Conservation (phyloP, 129 eudicot genomes). For the Tagetes patula region DNA sequence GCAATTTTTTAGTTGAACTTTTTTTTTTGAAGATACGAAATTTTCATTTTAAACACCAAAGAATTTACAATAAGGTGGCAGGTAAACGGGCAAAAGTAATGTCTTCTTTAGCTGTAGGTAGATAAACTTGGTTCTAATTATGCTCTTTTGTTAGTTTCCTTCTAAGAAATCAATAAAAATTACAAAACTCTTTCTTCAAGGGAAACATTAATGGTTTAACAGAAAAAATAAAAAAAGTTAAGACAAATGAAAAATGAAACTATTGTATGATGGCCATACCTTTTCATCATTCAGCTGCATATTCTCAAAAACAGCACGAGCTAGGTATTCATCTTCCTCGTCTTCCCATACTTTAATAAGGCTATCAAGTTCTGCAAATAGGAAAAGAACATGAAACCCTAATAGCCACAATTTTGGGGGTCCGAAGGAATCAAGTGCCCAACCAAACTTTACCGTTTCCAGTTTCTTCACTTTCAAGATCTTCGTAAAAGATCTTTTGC, state of each 20-base stretch:
- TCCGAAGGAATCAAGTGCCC: background rate
- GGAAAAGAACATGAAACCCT: background rate
- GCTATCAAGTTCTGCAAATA: conserved; percentile 47
- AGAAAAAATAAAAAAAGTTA: background rate
- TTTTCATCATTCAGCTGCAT: conserved; percentile 69
- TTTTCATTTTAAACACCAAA: too few species aligned
- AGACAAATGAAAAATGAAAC: too few species aligned
- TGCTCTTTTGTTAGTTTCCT: background rate
- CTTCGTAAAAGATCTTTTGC: conserved; percentile 91
- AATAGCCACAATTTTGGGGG: background rate
- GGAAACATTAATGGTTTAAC: background rate
- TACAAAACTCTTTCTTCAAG: background rate
- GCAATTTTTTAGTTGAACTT: background rate
- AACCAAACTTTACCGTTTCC: conserved; percentile 43
- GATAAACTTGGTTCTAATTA: background rate
- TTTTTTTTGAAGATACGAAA: too few species aligned
- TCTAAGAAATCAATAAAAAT: background rate
- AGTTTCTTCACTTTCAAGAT: conserved; percentile 45
- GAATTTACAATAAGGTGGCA: too few species aligned
- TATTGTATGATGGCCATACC: conserved; percentile 37
- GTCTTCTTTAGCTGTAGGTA: conserved; percentile 10
- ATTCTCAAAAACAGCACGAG: conserved; percentile 67
- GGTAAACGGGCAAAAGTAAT: background rate
- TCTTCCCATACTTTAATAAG: conserved; percentile 63
- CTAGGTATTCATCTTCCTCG: conserved; percentile 87